Conservation (phyloP, 768 basidiomycete genomes). For the Podaxis mareebaensis region DNA sequence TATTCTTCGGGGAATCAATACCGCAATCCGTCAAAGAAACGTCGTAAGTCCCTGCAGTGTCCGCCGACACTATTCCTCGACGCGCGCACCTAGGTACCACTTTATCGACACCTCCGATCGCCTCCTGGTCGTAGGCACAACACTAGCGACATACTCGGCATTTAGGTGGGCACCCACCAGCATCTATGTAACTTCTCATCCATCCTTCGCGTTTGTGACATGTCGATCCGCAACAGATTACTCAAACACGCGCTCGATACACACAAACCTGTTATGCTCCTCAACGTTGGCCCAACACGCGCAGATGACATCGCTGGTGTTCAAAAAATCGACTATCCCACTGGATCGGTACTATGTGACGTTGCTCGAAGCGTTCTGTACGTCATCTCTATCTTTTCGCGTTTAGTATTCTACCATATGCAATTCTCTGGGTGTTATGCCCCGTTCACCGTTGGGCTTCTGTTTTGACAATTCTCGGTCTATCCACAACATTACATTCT, state of each 20-base stretch:
- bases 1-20: conserved; percentile 93
- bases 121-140: conserved; percentile 84
- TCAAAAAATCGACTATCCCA: conserved; percentile 78
- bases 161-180: conserved; percentile 57
- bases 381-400: conserved; percentile 27
- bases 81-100: conserved; percentile 42
- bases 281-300: conserved; percentile 88
- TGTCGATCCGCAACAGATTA: conserved; percentile 45
- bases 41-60: conserved; percentile 52
- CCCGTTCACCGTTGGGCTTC: background rate
- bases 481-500: background rate
- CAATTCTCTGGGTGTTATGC: background rate
- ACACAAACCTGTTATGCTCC: conserved; percentile 74
- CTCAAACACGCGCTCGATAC: conserved; percentile 77
- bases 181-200: background rate
- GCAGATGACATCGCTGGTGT: conserved; percentile 71
- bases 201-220: background rate
- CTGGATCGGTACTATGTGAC: conserved; percentile 70
- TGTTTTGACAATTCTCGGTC: background rate
- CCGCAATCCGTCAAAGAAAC: conserved; percentile 58
- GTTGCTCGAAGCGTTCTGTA: conserved; percentile 64
- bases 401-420: background rate
- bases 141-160: conserved; percentile 91
- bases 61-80: too few relatives aligned
- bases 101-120: conserved; percentile 62